Evolutionary conservation across 2,329 filamentous ascomycete species (phyloP).

Genomic region (Fusarium musae): DNA sequence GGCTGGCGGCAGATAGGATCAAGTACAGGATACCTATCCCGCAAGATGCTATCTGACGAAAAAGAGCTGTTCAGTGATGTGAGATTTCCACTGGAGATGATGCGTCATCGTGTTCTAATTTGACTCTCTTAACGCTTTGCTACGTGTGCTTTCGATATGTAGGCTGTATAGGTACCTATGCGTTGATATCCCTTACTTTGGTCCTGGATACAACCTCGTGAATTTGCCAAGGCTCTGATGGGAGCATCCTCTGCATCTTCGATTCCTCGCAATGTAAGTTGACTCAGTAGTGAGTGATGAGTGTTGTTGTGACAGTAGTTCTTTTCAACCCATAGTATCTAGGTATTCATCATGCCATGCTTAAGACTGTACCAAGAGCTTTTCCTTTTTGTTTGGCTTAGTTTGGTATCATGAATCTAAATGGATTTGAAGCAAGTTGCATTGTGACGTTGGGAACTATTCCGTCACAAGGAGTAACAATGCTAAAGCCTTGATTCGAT

Average conservation of each 20-base stretch:
- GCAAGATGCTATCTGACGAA: background rate
- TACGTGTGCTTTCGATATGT: background rate
- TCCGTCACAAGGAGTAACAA: too few relatives aligned
- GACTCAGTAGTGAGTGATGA: too few relatives aligned
- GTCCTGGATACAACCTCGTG: background rate
- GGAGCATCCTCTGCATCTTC: background rate
- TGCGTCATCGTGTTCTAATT: background rate
- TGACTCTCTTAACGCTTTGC: background rate
- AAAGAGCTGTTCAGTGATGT: background rate
- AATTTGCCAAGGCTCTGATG: too few relatives aligned
- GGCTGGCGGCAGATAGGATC: background rate
- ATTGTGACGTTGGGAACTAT: background rate
- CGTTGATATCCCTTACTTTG: background rate
- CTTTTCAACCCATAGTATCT: background rate
- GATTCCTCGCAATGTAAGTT: background rate
- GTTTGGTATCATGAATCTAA: background rate
- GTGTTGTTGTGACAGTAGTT: background rate
- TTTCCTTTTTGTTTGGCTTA: background rate
- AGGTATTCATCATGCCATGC: background rate
- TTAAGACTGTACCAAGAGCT: background rate
- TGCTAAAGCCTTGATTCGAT: background rate
- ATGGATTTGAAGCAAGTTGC: background rate
- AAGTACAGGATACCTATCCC: background rate
- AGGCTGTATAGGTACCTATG: background rate
- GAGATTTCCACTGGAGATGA: background rate